Evolutionary conservation across 495 filamentous ascomycete species (phyloP), one percentile per base, ranked within the genome.

Genomic region (Saxispiralis lemnorum): DNA sequence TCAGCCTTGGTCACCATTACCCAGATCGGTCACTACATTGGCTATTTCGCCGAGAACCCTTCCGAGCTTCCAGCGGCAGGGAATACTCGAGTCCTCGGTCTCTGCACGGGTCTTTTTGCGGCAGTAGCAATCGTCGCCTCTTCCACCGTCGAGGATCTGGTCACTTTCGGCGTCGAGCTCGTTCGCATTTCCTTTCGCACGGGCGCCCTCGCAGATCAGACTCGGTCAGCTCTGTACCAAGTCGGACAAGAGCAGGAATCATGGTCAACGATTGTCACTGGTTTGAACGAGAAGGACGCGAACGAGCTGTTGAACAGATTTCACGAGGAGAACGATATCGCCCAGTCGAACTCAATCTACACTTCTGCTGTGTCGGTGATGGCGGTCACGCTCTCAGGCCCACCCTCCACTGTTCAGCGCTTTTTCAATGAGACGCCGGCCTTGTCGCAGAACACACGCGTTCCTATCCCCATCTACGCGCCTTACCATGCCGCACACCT

Each of bases 401-500:
- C 83, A 2, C 84, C 84, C 2, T 57, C 60, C 2, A 73, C 73
- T 0, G 64, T 83, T 12, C 63, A 68, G 34, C 53, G 65, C 1
- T 65, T 89, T 18, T 69, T 78, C 48, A 61, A 70, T 21, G 54
- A 59, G 30, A 63, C 60, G n/a, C 59, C 63, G 14, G 49, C 67
- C 9, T 61, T 79, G 20, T 66, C 68, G 40, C 62, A 68, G 2
- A 58, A 68, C 39, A 76, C 76, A 51, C 69, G 70, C 1, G 66
- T 71, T 5, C 68, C 68, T n/a, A 72, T 81, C 35, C 75, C 81
- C 0, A 73, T 92, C 16, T 76, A 80, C 49, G 84, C 78, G 0
- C 81, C 84, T 1, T 92, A 84, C 52, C 85, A 93, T 61, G 81
- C 84, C 11, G 51, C 67, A 1, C 82, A 92, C 57, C 60, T 92